phyloP scores from a whole-genome alignment of 1,284 basidiomycete species.

The Cryptococcus sp. region DNA sequence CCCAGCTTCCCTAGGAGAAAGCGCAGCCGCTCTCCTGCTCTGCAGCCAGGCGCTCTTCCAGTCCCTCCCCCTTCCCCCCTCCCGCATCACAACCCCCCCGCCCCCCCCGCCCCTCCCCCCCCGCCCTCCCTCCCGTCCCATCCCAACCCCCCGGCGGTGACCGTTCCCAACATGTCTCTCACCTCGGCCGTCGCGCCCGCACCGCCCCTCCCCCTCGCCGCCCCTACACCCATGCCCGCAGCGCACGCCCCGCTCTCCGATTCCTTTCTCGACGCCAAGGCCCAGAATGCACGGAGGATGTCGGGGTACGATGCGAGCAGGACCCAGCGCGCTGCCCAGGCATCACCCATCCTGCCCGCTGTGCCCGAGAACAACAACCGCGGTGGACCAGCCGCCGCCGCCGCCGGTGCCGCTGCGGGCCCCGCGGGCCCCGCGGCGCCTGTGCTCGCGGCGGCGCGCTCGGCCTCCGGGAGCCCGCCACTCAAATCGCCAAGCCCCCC shows the following conservation, averaged over 20 bases:
- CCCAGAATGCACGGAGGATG: slow-evolving; percentile 8
- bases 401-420: too few relatives aligned
- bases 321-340: not conserved
- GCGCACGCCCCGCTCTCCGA: slow-evolving; percentile 1
- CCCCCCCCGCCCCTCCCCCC: not conserved
- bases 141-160: not conserved
- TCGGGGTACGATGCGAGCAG: slow-evolving; percentile 1
- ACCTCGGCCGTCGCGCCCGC: not conserved
- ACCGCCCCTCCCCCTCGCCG: not conserved
- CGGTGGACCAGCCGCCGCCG: too few relatives aligned
- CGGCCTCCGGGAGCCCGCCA: not conserved
- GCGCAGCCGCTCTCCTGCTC: not conserved
- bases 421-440: too few relatives aligned
- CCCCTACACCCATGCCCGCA: not conserved
- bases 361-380: slow-evolving; percentile 14
- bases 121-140: not conserved
- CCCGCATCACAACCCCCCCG: not conserved
- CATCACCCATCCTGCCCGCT: slow-evolving; percentile 3
- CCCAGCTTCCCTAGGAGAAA: not conserved
- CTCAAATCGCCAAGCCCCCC: not conserved
- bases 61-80: not conserved
- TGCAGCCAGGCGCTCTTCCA: not conserved
- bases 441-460: not conserved
- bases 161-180: not conserved
- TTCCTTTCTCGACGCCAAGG: slow-evolving; percentile 11